Percentiles rank a stretch among this genome's conserved stretches.
phyloP scores from a whole-genome alignment of 371 early-diverging fungal genomes.

The Mucor circinelloides region DNA sequence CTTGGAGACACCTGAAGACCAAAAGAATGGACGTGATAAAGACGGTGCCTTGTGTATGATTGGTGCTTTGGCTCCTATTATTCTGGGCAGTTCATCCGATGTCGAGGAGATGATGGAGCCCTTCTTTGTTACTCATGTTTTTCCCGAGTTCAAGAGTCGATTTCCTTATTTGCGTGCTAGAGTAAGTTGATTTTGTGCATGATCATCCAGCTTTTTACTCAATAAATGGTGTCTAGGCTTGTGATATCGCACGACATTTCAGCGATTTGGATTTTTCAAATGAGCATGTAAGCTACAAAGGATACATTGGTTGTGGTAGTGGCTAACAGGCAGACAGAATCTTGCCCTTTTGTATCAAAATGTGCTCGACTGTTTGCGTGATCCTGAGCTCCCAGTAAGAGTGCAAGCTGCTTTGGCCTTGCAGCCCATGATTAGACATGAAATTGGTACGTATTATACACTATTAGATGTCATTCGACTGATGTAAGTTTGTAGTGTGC shows the following conservation, averaged over 20 bases:
- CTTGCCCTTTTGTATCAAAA: slow-evolving; percentile 60
- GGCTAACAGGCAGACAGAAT: slow-evolving; percentile 30
- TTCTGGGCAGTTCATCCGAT: slow-evolving; percentile 68
- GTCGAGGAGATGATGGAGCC: slow-evolving; percentile 69
- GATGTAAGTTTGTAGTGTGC: slow-evolving; percentile 40
- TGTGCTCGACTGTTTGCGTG: slow-evolving; percentile 69
- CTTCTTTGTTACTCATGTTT: slow-evolving; percentile 81
- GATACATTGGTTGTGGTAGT: no score
- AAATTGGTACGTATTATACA: slow-evolving; percentile 42
- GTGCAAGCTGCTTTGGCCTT: slow-evolving; percentile 83
- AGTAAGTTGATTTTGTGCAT: slow-evolving; percentile 38
- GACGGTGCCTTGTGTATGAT: slow-evolving; percentile 91
- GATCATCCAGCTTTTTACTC: not conserved
- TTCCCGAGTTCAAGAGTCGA: slow-evolving; percentile 84
- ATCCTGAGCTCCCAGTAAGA: slow-evolving; percentile 82
- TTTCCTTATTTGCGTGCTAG: slow-evolving; percentile 81
- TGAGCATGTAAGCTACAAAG: slow-evolving; percentile 36
- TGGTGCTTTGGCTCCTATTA: slow-evolving; percentile 60
- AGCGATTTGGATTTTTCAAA: slow-evolving; percentile 44
- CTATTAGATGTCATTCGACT: not conserved
- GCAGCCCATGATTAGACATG: slow-evolving; percentile 74
- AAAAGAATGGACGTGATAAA: slow-evolving; percentile 77
- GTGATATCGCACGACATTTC: slow-evolving; percentile 44
- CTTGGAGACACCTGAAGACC: slow-evolving; percentile 59
- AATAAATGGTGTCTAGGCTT: slow-evolving; percentile 20